phyloP scores from a whole-genome alignment of 1,284 basidiomycete species.

The Cryptococcus wingfieldii region DNA sequence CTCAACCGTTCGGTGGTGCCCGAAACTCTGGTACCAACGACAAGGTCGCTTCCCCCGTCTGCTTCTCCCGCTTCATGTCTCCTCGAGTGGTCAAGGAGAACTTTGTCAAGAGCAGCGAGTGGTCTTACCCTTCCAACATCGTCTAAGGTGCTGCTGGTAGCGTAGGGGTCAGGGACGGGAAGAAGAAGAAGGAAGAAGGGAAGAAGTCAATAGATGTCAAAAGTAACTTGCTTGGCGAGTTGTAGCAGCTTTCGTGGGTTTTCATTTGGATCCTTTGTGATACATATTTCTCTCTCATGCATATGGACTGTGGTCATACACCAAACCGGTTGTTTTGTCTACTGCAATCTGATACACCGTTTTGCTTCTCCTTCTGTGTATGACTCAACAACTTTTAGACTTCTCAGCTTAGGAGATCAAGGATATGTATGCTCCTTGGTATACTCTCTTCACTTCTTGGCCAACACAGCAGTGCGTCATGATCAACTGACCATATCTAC shows the following conservation, averaged over 20 bases:
- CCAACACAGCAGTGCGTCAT: too few relatives aligned
- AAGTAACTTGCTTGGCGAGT: neutral
- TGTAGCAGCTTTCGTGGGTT: too few relatives aligned
- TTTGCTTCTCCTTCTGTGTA: too few relatives aligned
- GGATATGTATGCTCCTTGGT: too few relatives aligned
- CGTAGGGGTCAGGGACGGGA: neutral
- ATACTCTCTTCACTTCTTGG: too few relatives aligned
- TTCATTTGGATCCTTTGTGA: too few relatives aligned
- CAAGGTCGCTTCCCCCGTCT: conserved; percentile 87
- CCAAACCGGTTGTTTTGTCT: too few relatives aligned
- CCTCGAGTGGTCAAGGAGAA: conserved; percentile 95
- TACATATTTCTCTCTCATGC: neutral
- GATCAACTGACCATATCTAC: too few relatives aligned
- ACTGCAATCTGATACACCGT: too few relatives aligned
- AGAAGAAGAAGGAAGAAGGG: neutral
- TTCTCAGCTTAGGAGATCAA: too few relatives aligned
- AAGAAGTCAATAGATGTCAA: neutral
- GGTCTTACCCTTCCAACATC: conserved; percentile 80
- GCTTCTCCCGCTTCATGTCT: conserved; percentile 85
- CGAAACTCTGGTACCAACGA: conserved; percentile 95
- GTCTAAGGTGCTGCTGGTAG: conserved; percentile 47
- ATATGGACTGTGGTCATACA: too few relatives aligned
- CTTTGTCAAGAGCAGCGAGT: conserved; percentile 72
- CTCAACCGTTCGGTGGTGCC: conserved; percentile 95
- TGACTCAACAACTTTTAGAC: too few relatives aligned